These are phyloP conservation scores for Jimgerdemannia flammicorona DNA, from an alignment of 192 early-diverging fungal genomes.

Conservation along the genomic window DNA sequence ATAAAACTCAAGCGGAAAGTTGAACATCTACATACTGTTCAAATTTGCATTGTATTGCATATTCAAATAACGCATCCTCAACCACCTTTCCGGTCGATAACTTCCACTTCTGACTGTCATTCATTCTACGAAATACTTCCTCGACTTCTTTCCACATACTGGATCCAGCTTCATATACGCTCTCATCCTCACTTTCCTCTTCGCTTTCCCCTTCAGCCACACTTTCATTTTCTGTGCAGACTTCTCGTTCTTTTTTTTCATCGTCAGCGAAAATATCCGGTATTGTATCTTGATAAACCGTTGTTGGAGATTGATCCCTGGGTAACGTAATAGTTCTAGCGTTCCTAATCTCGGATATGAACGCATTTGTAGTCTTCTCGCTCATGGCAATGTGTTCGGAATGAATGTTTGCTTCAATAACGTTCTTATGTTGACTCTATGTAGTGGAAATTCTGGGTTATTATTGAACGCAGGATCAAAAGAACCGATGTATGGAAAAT, in stretches of 20 bases:
- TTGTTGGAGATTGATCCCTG: not conserved
- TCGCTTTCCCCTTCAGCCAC: not conserved
- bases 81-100: slow-evolving; percentile 21
- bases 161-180: not conserved
- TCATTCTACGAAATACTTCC: slow-evolving; percentile 11
- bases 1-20: not conserved
- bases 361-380: not conserved
- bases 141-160: slow-evolving; percentile 5
- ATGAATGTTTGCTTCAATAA: not conserved
- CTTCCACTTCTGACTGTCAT: slow-evolving; percentile 13
- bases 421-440: not conserved
- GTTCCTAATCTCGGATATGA: not conserved
- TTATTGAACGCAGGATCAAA: not conserved
- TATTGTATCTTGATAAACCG: not conserved
- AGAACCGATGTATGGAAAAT: not conserved
- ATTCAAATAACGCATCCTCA: slow-evolving; percentile 14
- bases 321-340: not conserved
- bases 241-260: not conserved
- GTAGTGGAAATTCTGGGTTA: not conserved
- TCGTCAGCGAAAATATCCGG: not conserved
- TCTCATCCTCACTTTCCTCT: not conserved
- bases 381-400: not conserved
- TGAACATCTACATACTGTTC: slow-evolving; percentile 2
- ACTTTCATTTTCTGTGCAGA: not conserved
- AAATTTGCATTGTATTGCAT: slow-evolving; percentile 9